Evolutionary conservation across 2,329 filamentous ascomycete species (phyloP).

Genomic region (Fusarium duplospermum): DNA sequence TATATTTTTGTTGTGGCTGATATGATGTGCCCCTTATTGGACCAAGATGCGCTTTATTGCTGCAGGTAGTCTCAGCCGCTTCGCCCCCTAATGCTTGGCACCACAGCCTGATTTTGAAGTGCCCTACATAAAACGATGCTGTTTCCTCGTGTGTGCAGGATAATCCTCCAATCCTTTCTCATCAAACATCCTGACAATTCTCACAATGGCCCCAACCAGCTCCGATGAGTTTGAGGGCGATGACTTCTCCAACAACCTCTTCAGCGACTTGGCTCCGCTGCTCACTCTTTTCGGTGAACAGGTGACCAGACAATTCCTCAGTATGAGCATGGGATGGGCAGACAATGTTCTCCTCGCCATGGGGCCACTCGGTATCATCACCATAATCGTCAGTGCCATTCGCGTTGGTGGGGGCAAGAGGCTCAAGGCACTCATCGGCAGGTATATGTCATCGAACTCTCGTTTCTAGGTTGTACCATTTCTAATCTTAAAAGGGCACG

Average conservation of each 20-base stretch:
- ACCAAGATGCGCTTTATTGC: background rate
- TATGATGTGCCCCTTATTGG: background rate
- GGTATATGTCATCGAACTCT: too few species aligned
- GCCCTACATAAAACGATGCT: background rate
- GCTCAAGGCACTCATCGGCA: slow-evolving; percentile 57
- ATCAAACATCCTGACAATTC: background rate
- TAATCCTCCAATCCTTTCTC: background rate
- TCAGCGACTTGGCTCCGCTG: background rate
- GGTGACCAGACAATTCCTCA: slow-evolving; percentile 58
- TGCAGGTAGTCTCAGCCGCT: background rate
- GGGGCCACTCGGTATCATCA: slow-evolving; percentile 59
- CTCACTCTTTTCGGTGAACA: slow-evolving; percentile 56
- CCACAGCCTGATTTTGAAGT: background rate
- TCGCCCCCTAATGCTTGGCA: background rate
- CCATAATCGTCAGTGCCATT: slow-evolving; percentile 56
- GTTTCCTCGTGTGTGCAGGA: background rate
- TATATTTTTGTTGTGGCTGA: background rate
- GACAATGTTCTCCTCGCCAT: slow-evolving; percentile 60
- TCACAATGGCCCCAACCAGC: background rate
- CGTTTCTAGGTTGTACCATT: too few species aligned
- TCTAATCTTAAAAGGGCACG: background rate
- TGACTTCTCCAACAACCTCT: background rate
- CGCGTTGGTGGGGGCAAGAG: slow-evolving; percentile 56
- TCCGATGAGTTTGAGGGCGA: background rate
- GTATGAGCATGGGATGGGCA: slow-evolving; percentile 53